Evolutionary conservation across 805 yeast genomes (phyloP), one percentile per base, ranked within the genome.

Genomic region (Yarrowia osloensis): DNA sequence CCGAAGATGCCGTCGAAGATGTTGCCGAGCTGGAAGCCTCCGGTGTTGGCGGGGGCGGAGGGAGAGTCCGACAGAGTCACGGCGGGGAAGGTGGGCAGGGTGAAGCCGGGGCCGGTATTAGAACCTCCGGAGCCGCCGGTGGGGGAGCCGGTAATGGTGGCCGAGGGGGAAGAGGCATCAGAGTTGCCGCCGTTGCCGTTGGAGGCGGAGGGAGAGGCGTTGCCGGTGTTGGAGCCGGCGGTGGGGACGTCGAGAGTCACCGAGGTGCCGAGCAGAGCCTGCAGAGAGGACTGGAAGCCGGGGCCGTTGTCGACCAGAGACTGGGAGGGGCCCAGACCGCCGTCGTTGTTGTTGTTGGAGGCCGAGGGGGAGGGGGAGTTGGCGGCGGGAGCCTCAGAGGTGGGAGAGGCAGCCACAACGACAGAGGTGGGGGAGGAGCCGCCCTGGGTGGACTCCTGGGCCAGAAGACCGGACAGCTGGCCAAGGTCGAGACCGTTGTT

Each of bases 261-360:
- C 4, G 63, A 57, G 49, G 49, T 17, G 63, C 63, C 63, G 44
- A 57, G 49, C 35, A 57, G 63, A 15, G 63, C 63, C 63, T 57
- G 63, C 39, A 57, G 63, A 12, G 63, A 57, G 19, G 63, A 57
- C 63, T 57, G 49, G 63, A 57, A 57, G 47, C 63, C 63, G 35
- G 44, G 26, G 22, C 22, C 24, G 63, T 57, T 40, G 49, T 57
- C 63, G 39, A 57, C 37, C 15, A 28, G 15, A 3, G 49, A 40
- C 49, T 57, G 49, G 28, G 49, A 39, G 49, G 63, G 49, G 6
- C 63, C 63, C 7, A 57, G 24, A 9, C 62, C 62, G 12, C 35
- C 46, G 35, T 24, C 33, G 55, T 19, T 31, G 61, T 54, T 22
- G 55, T 50, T 31, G 55, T 31, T 21, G 26, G 55, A 50, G 39